Evolutionary conservation across 345 rosid genomes (phyloP), one percentile per base, ranked within the genome.

Genomic region (Bretschneidera sinensis): DNA sequence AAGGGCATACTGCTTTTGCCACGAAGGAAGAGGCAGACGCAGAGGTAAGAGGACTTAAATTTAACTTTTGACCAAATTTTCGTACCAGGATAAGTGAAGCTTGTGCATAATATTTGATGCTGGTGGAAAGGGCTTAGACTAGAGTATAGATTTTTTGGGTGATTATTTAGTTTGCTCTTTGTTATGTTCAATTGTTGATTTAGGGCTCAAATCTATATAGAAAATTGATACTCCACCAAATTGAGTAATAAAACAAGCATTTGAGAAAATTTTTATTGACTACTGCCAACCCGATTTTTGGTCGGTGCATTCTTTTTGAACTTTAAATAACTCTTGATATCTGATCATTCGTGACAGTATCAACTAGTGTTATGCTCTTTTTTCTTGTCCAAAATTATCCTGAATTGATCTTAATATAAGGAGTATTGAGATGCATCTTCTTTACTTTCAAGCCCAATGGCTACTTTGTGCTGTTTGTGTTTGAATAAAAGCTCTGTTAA

Each of bases 1-100:
- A 90, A 81, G 99, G 99, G 47, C 97, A 94, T 75, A 88, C 99
- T 75, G 97, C 96, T 55, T 94, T 88, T 51, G 96, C 97, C 64
- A 74, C 95, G 16, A 81, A 85, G 67, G 78, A 69, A 57, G 96
- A 94, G 76, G 96, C 99, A 60, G 97, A 90, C 65, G 71, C 77
- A 35, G 99, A 94, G 99, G 99, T 88, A 66, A 48, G 61, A 65
- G 61, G 34, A 59, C 50, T 65, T 61, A 15, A 50, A 57, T 61
- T 61, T 47, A 55, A 56, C 14, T 49, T n/a, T 68, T 59, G 60
- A 34, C 17, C 25, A 25, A 25, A 51, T 24, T 54, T 51, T 60
- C n/a, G 0, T 39, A 43, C 6, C 9, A 43, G 34, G 9, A 31
- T 18, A 51, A 24, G 13, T 61, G 15, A 24, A 43, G 17, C 24